Evolutionary conservation across 1,284 basidiomycete species (phyloP), one percentile per base, ranked within the genome.

Genomic region (Quambalaria eucalypti): DNA sequence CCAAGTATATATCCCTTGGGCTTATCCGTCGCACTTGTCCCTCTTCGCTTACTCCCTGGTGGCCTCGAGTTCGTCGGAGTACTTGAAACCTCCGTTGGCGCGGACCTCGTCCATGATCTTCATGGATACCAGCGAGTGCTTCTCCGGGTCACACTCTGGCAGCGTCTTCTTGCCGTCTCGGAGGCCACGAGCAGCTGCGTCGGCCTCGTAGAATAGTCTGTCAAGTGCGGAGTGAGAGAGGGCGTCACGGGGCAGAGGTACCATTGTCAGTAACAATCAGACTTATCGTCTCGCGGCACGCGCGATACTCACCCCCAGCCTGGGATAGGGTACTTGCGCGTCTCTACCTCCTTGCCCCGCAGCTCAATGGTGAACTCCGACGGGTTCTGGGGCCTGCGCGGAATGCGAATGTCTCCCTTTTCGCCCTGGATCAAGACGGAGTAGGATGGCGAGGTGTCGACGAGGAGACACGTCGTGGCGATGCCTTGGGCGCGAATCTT

Each of bases 101-200:
- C 67, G 40, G 14, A 65, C 60, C 40, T 61, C 40, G 39, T 70
- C 68, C 68, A 70, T 63, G 54, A 68, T 66, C 31, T 61, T 52
- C 42, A 55, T 51, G 23, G 23, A 8, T 21, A 42, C 47, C 19
- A 54, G 44, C 16, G 47, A 52, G 26, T 51, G 16, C 21, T 26
- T 56, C 25, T 83, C 82, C 60, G 85, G 84, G 1, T 82, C 81
- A 86, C 88, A 90, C 25, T 82, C 66, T 4, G 79, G 79, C 65
- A 86, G 87, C 77, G 90, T 83, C n/a, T 78, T 77, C 77, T 86
- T 87, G 6, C 86, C 86, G 55, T 85, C 86, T 48, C 84, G 77
- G 21, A 91, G 78, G 68, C 86, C 87, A 49, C 87, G 77, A 14
- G 87, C 89, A 16, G 90, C 88, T 61, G 90, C 89, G 63, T 89